phyloP scores from a whole-genome alignment of 805 yeast species.

The Candida sakaeoensis region DNA sequence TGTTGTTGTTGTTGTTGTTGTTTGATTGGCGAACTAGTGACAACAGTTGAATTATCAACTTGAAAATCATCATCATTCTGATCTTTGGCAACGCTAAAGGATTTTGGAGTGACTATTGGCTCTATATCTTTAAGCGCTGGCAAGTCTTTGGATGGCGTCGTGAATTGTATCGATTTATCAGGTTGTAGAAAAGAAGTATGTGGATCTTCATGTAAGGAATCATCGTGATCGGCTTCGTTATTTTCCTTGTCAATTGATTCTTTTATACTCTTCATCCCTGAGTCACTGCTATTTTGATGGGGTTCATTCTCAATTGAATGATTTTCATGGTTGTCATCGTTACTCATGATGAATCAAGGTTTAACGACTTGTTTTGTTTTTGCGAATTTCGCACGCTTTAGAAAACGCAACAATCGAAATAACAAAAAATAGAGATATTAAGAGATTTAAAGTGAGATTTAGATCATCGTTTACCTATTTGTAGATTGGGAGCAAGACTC shows the following conservation, averaged over 20 bases:
- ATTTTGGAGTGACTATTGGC: slow-evolving; percentile 36
- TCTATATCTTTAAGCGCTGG: slow-evolving; percentile 44
- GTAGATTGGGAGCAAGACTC: no score
- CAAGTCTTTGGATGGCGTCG: slow-evolving; percentile 39
- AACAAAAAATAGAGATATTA: neutral
- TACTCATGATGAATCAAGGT: slow-evolving; percentile 3
- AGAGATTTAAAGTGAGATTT: no score
- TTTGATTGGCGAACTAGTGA: slow-evolving; percentile 15
- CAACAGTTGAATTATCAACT: slow-evolving; percentile 3
- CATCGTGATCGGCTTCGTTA: slow-evolving; percentile 6
- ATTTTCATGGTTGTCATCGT: slow-evolving; percentile 2
- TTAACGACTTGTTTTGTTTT: neutral
- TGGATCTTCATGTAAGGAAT: slow-evolving; percentile 10
- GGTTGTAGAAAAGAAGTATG: slow-evolving; percentile 11
- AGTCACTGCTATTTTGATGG: no score
- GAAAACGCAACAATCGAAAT: neutral
- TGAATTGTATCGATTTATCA: slow-evolving; percentile 16
- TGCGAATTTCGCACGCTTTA: neutral
- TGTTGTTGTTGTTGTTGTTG: slow-evolving; percentile 5
- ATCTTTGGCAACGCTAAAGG: slow-evolving; percentile 39
- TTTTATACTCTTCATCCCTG: neutral
- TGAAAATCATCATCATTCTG: slow-evolving; percentile 4
- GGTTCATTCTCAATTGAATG: neutral
- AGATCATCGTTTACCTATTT: no score
- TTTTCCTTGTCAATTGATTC: neutral